Percentiles rank a stretch among this genome's conserved stretches.
phyloP scores from a whole-genome alignment of 2,329 filamentous ascomycete species.

The Clonostachys byssicola region DNA sequence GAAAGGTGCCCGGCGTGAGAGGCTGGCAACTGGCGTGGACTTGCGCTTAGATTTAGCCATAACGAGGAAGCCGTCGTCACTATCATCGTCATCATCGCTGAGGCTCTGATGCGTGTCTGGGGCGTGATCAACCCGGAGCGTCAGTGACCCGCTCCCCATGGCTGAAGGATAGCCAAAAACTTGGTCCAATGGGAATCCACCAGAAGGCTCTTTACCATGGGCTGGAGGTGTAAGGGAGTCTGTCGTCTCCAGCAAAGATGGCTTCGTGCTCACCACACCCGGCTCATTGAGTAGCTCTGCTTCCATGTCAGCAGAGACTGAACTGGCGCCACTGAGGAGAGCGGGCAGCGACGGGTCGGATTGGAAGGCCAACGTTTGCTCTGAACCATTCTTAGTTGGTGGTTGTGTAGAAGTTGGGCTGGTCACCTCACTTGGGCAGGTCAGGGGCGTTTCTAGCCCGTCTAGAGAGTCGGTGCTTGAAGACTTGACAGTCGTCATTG shows the following conservation, averaged over 20 bases:
- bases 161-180: conserved; percentile 22
- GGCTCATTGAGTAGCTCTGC: conserved; percentile 52
- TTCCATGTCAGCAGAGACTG: conserved; percentile 59
- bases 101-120: conserved; percentile 7
- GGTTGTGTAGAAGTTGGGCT: conserved; percentile 36
- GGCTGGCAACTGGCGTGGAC: conserved; percentile 5
- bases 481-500: conserved; percentile 39
- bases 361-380: conserved; percentile 48
- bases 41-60: conserved; percentile 51
- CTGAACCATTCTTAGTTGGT: conserved; percentile 33
- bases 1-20: conserved; percentile 13
- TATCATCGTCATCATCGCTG: conserved; percentile 25
- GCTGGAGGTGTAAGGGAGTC: conserved; percentile 53
- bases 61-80: conserved; percentile 49
- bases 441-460: conserved; percentile 43
- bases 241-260: conserved; percentile 43
- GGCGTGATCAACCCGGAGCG: conserved; percentile 14
- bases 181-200: conserved; percentile 41
- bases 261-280: conserved; percentile 33
- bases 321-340: conserved; percentile 59
- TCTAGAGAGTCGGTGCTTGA: conserved; percentile 48
- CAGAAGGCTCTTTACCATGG: conserved; percentile 37
- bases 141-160: conserved; percentile 23
- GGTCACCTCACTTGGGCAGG: conserved; percentile 48
- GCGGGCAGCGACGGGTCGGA: conserved; percentile 63